Evolutionary conservation across 1,284 basidiomycete species (phyloP).

Genomic region (Irpex rosettiformis): DNA sequence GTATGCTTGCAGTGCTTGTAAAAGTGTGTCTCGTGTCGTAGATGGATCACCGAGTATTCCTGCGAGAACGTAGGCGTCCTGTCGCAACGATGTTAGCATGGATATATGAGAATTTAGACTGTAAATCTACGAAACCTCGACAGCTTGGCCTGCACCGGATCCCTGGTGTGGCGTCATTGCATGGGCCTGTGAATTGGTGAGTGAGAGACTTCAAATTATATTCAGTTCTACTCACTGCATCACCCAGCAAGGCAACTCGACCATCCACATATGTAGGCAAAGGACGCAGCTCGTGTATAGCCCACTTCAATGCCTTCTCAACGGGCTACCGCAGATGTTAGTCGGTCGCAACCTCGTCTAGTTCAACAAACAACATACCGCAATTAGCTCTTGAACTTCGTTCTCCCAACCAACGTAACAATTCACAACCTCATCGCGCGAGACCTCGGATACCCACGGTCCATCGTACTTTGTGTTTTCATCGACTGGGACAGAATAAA

Average conservation of each 20-base stretch:
- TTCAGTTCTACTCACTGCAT: slow-evolving; percentile 17
- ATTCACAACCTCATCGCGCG: slow-evolving; percentile 17
- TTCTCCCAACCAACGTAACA: slow-evolving; percentile 22
- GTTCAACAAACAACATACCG: slow-evolving; percentile 13
- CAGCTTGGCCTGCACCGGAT: slow-evolving; percentile 22
- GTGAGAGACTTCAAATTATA: background rate
- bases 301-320: slow-evolving; percentile 20
- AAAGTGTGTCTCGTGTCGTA: slow-evolving; percentile 33
- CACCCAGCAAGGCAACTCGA: slow-evolving; percentile 21
- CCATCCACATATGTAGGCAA: slow-evolving; percentile 17
- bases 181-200: no score
- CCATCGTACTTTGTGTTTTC: slow-evolving; percentile 20
- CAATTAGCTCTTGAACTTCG: slow-evolving; percentile 20
- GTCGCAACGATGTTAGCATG: background rate
- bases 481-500: slow-evolving; percentile 16
- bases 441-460: slow-evolving; percentile 19
- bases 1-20: slow-evolving; percentile 37
- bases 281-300: slow-evolving; percentile 17
- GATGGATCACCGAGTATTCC: slow-evolving; percentile 39
- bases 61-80: slow-evolving; percentile 48
- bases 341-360: no score
- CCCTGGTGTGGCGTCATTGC: slow-evolving; percentile 25
- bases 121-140: slow-evolving; percentile 15
- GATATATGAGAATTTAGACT: background rate
- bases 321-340: no score